Base-by-base conservation (phyloP, 768 basidiomycete genomes). In the Melanogaster broomeanus region DNA sequence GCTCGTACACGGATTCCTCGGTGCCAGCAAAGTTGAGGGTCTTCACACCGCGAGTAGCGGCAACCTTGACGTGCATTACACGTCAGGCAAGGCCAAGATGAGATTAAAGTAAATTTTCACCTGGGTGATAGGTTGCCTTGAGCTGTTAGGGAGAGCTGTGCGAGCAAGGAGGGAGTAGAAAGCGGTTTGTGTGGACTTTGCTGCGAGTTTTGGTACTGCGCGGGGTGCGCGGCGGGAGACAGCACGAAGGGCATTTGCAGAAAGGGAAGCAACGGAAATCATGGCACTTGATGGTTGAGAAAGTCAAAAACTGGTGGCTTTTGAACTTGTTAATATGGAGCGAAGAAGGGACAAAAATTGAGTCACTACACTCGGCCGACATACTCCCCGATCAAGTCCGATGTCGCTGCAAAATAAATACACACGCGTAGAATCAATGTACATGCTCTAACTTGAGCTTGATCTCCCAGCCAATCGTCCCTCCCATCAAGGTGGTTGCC, bases 1-100 rank as follows among this genome's bases (percentile, higher is more conserved):
- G 91, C 77, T 98, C 95, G 66, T 95, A 98, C 41, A 98, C 91
- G 57, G 83, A 82, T 77, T 98, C 94, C 67, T 93, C 82, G 53
- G 88, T 87, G 63, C 94, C 95, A 48, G 95, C 94, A 74, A 98
- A 97, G 79, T 96, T 88, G 64, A 98, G 89, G 45, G 93, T 94
- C 78, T 98, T 96, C 61, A 97, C 66, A 51, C 94, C 93, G 64
- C 94, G 91, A 57, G 72, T 71, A 34, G 79, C 76, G 28, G 55
- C n/a, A 1, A 57, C 80, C 87, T 68, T 42, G 5, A 31, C 12
- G 15, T 31, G 31, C 5, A 31, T 5, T 3, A 12, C 31, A 31
- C 31, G 31, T 31, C 31, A 31, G 12, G 38, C 40, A 28, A 27
- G 16, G 3, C 18, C 12, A 19, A 43, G 16, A 35, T 16, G 9